These are phyloP conservation scores for Trichosporon inkin DNA, from an alignment of 1,284 basidiomycete species.

Conservation along the genomic window DNA sequence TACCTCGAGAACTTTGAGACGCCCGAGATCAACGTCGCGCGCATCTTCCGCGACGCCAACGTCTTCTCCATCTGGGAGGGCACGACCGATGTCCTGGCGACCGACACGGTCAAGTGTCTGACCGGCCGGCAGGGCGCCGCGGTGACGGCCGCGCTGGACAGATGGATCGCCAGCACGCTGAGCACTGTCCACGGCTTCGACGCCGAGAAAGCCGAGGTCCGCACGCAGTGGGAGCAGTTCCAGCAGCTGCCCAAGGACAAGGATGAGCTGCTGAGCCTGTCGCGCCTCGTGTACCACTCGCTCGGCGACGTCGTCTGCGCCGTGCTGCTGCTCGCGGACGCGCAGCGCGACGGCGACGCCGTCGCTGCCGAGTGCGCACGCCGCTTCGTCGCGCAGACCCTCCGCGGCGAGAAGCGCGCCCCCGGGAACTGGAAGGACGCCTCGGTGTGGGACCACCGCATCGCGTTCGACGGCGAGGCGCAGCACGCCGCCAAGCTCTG, in stretches of 20 bases:
- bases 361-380: slow-evolving; percentile 14
- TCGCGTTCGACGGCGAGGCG: slow-evolving; percentile 17
- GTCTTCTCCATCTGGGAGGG: slow-evolving; percentile 84
- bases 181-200: neutral
- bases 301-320: slow-evolving; percentile 18
- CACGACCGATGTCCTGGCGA: slow-evolving; percentile 47
- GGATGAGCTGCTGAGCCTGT: slow-evolving; percentile 16
- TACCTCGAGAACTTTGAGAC: slow-evolving; percentile 77
- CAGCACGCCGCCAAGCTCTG: slow-evolving; percentile 9
- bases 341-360: slow-evolving; percentile 15
- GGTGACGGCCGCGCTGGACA: slow-evolving; percentile 4
- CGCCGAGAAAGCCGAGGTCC: slow-evolving; percentile 10
- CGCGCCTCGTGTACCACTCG: slow-evolving; percentile 9
- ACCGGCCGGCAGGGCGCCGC: slow-evolving; percentile 4
- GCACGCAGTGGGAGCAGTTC: neutral
- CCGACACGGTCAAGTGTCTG: slow-evolving; percentile 24
- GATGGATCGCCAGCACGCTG: slow-evolving; percentile 12
- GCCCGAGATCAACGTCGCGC: slow-evolving; percentile 39
- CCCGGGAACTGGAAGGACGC: slow-evolving; percentile 6
- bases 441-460: slow-evolving; percentile 13
- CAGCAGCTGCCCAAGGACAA: slow-evolving; percentile 8
- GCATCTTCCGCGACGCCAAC: slow-evolving; percentile 59
- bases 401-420: neutral
- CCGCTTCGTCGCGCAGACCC: slow-evolving; percentile 11
- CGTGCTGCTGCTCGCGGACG: slow-evolving; percentile 18